Base-by-base conservation (phyloP, 495 filamentous ascomycete genomes). In the Sabuloglossum arenarium region DNA sequence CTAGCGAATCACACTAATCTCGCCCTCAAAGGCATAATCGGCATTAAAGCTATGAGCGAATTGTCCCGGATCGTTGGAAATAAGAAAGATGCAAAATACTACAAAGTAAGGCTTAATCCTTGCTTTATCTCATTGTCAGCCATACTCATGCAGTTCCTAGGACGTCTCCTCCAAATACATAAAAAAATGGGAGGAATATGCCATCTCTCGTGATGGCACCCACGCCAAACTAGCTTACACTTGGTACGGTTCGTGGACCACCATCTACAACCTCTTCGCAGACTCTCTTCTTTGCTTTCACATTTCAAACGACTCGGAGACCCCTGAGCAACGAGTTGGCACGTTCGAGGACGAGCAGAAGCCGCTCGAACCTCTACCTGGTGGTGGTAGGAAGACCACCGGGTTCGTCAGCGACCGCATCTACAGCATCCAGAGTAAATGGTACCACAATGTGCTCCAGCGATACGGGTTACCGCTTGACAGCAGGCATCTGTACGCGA, bases 241-340 rank as follows among this genome's bases (percentile, higher is more conserved):
- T 54, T 94, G 90, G 88, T 88, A 86, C 61, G 90, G 90, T 11
- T 88, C 84, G 45, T 97, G 90, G 90, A 94, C 88, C 47, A 95
- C 87, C 0, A 75, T 94, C 21, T 96, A 96, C 69, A 94, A 94
- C 61, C 74, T 94, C 27, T 94, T 84, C 67, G 83, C 80, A 30
- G 88, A 94, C 60, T 77, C 81, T 9, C 73, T 88, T 19, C 79
- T 94, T 54, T 87, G 84, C 66, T 89, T 93, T 69, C 81, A 87
- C 60, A 34, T 32, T 14, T 56, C 71, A 16, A 56, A 61, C 6
- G 58, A 60, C 29, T 62, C 50, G 6, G 54, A 43, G 68, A 1
- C 49, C 63, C 28, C 51, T 63, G 45, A 42, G 54, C 29, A n/a
- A n/a, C n/a, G 10, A 47, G 9, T 49, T 57, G 10, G 42, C 39